phyloP scores from a whole-genome alignment of 352 stramenopile genomes.

The Phytophthora podocarpi region DNA sequence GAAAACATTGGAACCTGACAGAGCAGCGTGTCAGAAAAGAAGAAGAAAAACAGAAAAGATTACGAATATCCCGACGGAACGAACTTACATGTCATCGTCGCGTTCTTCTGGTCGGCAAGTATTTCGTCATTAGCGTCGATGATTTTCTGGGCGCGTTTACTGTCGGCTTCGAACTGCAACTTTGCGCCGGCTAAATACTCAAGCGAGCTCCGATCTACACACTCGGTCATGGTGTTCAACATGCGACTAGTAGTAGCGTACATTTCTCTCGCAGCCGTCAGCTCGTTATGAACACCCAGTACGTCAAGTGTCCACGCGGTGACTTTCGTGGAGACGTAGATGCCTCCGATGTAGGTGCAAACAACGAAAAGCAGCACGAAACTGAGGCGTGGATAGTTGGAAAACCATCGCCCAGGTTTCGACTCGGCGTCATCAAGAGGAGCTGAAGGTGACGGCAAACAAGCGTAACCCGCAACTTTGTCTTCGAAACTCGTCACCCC shows the following conservation, averaged over 20 bases:
- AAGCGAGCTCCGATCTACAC: constrained; percentile 36
- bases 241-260: constrained; percentile 38
- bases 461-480: constrained; percentile 13
- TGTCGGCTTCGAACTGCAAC: constrained; percentile 32
- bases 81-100: constrained; percentile 33
- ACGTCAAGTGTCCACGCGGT: constrained; percentile 35
- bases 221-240: constrained; percentile 40
- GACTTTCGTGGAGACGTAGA: constrained; percentile 46
- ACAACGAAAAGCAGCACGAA: constrained; percentile 60
- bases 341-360: constrained; percentile 48
- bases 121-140: constrained; percentile 36
- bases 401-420: constrained; percentile 32
- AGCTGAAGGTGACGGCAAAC: constrained; percentile 26
- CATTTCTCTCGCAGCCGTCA: constrained; percentile 31
- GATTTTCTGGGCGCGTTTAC: constrained; percentile 28
- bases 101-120: constrained; percentile 17
- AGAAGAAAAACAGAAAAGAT: neutral
- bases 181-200: constrained; percentile 34
- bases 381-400: constrained; percentile 50
- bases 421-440: neutral
- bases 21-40: constrained; percentile 1
- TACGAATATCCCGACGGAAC: neutral
- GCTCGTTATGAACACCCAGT: constrained; percentile 33
- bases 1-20: constrained; percentile 29
- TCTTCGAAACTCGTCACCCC: constrained; percentile 2